phyloP scores from a whole-genome alignment of 2,329 filamentous ascomycete species.

The Colletotrichum sp. region DNA sequence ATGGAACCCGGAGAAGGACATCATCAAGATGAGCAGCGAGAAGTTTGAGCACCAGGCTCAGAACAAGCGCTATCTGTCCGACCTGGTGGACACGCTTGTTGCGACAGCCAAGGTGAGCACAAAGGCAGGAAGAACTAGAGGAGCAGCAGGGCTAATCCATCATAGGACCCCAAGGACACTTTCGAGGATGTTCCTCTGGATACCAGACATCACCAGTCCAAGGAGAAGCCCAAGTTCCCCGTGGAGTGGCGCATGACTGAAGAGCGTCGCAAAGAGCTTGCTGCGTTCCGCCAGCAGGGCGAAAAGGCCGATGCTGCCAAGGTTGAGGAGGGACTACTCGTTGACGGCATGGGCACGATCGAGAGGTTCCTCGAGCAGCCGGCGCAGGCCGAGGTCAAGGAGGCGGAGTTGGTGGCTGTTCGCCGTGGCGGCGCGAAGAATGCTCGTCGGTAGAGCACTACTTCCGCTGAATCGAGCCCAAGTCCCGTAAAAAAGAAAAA shows the following conservation, averaged over 20 bases:
- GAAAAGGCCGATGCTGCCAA: conserved; percentile 58
- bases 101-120: conserved; percentile 69
- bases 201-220: conserved; percentile 79
- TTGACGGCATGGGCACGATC: conserved; percentile 63
- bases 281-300: conserved; percentile 58
- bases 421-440: neutral
- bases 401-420: conserved; percentile 33
- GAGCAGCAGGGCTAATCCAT: neutral
- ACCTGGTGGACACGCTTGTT: conserved; percentile 76
- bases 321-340: conserved; percentile 56
- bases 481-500: neutral
- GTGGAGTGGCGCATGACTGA: conserved; percentile 81
- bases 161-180: conserved; percentile 73
- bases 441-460: neutral
- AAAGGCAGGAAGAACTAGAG: neutral
- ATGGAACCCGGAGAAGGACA: conserved; percentile 83
- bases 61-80: conserved; percentile 94
- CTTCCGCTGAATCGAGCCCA: neutral
- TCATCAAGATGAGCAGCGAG: conserved; percentile 91
- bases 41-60: conserved; percentile 87
- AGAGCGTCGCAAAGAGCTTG: conserved; percentile 69
- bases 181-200: conserved; percentile 93
- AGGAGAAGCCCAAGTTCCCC: conserved; percentile 75
- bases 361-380: conserved; percentile 37
- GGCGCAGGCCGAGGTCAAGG: conserved; percentile 31